Evolutionary conservation across 2,329 filamentous ascomycete species (phyloP), one percentile per base, ranked within the genome.

Genomic region (Seiridium unicorne): DNA sequence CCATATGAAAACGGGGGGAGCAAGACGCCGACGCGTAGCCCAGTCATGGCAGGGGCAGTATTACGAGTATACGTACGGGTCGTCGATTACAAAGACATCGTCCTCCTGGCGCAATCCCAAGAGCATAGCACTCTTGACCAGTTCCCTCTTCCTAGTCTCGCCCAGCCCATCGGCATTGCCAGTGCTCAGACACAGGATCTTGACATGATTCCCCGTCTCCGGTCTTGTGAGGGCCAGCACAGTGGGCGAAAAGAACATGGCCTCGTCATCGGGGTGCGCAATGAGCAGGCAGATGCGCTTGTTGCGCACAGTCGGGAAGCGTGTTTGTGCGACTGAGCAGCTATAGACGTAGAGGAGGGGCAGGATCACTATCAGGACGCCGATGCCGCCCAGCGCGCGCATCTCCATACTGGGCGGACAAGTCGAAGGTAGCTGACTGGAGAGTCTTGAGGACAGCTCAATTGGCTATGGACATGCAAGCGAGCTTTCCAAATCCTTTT

Each of bases 231-330:
- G 84, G n/a, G 91, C 88, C 68, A 96, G 83, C 11, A 98, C 82
- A 0, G 92, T 91, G 0, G 95, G 95, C 64, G 93, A 88, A 77
- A 99, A 99, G 82, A 99, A 99, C 95, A 99, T 99, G 74, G 94
- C 95, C 80, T 99, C 95, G 71, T 99, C 95, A 76, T 99, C 95
- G 0, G 95, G 95, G 77, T 99, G 95, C 31, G 95, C 95, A 70
- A 99, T 98, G 59, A 99, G 82, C 58, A 99, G 84, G 73, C 91
- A 90, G 71, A 99, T 92, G 70, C 91, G 88, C 82, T 96, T 96
- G 79, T 92, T 89, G 67, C 81, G 82, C 64, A 97, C 79, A 49
- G 79, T 84, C 3, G 92, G 90, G 67, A 91, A 85, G 38, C 82
- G 77, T 34, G 77, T 68, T 62, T 78, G 76, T 47, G 80, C 74